Evolutionary conservation across 805 yeast species (phyloP).

Genomic region (Kodamaea neixiangensis): DNA sequence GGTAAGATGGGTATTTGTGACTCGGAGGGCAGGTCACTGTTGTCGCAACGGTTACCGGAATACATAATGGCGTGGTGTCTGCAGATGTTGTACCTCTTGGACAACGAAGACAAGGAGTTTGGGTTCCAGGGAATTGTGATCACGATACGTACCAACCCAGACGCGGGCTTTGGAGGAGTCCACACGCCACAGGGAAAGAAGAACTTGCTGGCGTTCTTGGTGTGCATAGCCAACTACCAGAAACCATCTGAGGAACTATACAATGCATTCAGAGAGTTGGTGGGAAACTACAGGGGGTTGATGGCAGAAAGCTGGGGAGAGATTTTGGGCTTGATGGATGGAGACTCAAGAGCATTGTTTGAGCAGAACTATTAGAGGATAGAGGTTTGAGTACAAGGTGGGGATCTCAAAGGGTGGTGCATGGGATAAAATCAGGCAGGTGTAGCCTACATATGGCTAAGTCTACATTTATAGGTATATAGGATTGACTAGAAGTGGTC

Average conservation of each 20-base stretch:
- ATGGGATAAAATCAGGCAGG: not conserved
- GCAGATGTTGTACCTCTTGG: slow-evolving; percentile 64
- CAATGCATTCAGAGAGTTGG: slow-evolving; percentile 45
- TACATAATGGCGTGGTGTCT: slow-evolving; percentile 71
- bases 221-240: slow-evolving; percentile 57
- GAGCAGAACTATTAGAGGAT: slow-evolving; percentile 19
- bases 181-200: slow-evolving; percentile 46
- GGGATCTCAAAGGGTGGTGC: not conserved
- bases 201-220: slow-evolving; percentile 54
- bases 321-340: slow-evolving; percentile 34
- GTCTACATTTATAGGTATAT: not conserved
- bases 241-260: slow-evolving; percentile 51
- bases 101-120: slow-evolving; percentile 85
- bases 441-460: not conserved
- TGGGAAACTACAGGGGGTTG: slow-evolving; percentile 47
- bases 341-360: slow-evolving; percentile 26
- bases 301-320: slow-evolving; percentile 47
- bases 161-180: slow-evolving; percentile 51
- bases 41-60: slow-evolving; percentile 57
- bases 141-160: slow-evolving; percentile 65
- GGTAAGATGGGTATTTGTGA: slow-evolving; percentile 76
- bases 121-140: slow-evolving; percentile 84
- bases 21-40: slow-evolving; percentile 53
- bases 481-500: not conserved
- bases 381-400: not conserved